Evolutionary conservation across 768 basidiomycete species (phyloP).

Genomic region (Lactifluus piperatus): DNA sequence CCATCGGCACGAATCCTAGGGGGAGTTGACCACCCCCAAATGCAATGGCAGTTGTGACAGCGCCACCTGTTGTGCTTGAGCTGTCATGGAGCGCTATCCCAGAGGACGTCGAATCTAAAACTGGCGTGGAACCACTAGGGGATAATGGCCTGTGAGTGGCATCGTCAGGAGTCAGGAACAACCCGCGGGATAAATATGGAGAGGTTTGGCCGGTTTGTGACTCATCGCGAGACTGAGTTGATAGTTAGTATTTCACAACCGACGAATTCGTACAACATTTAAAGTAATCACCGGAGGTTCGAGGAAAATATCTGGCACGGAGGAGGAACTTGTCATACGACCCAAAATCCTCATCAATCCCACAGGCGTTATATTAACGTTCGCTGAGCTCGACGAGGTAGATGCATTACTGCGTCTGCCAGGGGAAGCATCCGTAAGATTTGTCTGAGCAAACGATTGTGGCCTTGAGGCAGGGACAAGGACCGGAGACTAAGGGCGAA

Average conservation of each 20-base stretch:
- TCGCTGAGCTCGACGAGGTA: slow-evolving; percentile 6
- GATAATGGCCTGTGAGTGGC: slow-evolving; percentile 5
- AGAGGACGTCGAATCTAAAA: neutral
- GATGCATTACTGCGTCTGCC: slow-evolving; percentile 17
- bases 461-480: neutral
- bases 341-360: slow-evolving; percentile 10
- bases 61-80: neutral
- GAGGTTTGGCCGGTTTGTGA: slow-evolving; percentile 19
- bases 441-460: neutral
- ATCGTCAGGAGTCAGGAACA: slow-evolving; percentile 16
- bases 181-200: neutral
- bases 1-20: slow-evolving; percentile 15
- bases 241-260: neutral
- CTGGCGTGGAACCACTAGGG: slow-evolving; percentile 4
- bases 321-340: slow-evolving; percentile 10
- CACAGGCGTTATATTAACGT: slow-evolving; percentile 5
- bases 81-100: neutral
- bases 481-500: neutral
- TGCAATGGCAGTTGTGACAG: neutral
- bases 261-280: neutral
- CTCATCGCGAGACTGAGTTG: slow-evolving; percentile 14
- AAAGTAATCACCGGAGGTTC: slow-evolving; percentile 11
- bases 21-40: slow-evolving; percentile 13
- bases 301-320: slow-evolving; percentile 11
- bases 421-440: neutral